phyloP scores from a whole-genome alignment of 331 rosid genomes.

The Telfairia occidentalis region DNA sequence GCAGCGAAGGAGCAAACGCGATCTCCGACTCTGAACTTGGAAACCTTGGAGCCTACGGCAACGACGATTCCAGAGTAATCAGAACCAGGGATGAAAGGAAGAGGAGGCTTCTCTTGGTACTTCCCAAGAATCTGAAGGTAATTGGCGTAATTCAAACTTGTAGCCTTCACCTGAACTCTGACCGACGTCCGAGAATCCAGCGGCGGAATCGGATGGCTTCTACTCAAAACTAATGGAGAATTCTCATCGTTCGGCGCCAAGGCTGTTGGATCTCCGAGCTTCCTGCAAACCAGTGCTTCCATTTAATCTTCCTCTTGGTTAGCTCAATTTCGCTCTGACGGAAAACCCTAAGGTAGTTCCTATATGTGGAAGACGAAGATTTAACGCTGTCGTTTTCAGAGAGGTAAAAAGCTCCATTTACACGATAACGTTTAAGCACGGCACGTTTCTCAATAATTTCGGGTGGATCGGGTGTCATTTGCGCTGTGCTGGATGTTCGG shows the following conservation, averaged over 20 bases:
- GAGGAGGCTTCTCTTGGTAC: conserved; percentile 61
- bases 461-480: background rate
- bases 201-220: conserved; percentile 51
- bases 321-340: background rate
- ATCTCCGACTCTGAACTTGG: conserved; percentile 54
- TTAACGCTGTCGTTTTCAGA: background rate
- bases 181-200: conserved; percentile 51
- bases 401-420: background rate
- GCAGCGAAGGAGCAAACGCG: conserved; percentile 54
- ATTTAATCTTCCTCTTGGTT: conserved; percentile 16
- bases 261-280: conserved; percentile 72
- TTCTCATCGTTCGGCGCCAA: conserved; percentile 18
- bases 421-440: background rate
- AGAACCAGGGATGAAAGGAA: conserved; percentile 81
- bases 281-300: conserved; percentile 78
- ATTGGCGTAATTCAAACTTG: conserved; percentile 91
- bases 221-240: conserved; percentile 36
- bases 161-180: conserved; percentile 69
- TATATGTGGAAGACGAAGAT: background rate
- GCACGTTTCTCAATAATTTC: background rate
- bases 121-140: conserved; percentile 66
- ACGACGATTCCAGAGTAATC: conserved; percentile 82
- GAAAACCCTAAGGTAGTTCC: background rate
- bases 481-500: conserved; percentile 14
- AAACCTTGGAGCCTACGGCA: conserved; percentile 58